Conservation (phyloP, 1,284 basidiomycete species). For the Ganoderma leucocontextum region DNA sequence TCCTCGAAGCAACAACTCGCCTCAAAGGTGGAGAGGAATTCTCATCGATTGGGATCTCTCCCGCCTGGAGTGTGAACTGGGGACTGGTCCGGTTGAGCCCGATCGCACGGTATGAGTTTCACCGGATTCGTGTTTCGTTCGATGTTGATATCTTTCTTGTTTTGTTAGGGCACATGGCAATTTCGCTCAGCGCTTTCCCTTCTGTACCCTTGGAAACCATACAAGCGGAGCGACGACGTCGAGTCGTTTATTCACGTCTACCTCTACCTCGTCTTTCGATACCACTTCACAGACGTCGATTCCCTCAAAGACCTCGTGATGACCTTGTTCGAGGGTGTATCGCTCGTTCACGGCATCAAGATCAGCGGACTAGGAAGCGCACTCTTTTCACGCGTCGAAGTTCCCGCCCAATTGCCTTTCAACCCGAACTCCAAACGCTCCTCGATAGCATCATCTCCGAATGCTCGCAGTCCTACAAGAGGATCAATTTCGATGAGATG, state of each 20-base stretch:
- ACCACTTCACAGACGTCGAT: neutral
- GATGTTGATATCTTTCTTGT: no score
- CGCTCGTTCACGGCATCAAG: neutral
- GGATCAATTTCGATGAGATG: neutral
- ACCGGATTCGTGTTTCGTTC: no score
- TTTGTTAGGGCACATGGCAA: constrained; percentile 25
- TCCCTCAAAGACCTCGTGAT: neutral
- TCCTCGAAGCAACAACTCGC: neutral
- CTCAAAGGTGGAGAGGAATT: neutral
- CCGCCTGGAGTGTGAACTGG: constrained; percentile 3
- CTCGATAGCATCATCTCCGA: neutral
- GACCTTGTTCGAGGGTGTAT: neutral
- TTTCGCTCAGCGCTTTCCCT: constrained; percentile 19
- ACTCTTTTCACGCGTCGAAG: neutral
- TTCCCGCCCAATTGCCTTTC: neutral
- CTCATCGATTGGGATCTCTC: constrained; percentile 26
- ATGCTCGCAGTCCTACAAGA: neutral
- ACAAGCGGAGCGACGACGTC: constrained; percentile 23
- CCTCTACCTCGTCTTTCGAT: constrained; percentile 7
- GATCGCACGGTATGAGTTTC: neutral
- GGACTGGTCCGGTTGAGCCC: neutral
- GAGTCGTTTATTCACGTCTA: constrained; percentile 22
- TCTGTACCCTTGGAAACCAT: constrained; percentile 13
- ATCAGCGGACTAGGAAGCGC: neutral
- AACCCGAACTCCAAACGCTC: neutral